Evolutionary conservation across 805 yeast species (phyloP), one percentile per base, ranked within the genome.

Genomic region (Metschnikowia cubensis): DNA sequence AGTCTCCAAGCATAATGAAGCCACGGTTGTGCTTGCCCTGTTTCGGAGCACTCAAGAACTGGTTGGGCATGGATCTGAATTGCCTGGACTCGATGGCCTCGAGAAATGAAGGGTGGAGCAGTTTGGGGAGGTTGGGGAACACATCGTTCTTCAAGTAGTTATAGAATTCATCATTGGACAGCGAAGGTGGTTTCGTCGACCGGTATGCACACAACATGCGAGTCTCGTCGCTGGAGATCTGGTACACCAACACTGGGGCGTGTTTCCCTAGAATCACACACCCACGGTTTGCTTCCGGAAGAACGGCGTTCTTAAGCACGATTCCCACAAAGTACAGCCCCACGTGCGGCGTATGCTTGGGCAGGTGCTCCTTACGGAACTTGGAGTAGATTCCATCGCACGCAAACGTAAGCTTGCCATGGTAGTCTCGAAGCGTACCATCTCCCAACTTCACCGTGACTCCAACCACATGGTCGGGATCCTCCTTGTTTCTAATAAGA

Each of bases 331-430:
- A 94, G 62, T 92, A 87, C 7, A 96, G 89, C 18, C 84, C 87
- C 18, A 88, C 79, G 0, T 66, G 59, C 11, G 98, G 95, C 20
- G 78, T 76, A 57, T 81, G 80, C 32, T 76, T 74, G n/a, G 76
- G 67, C 18, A 81, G 72, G 44, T 87, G 75, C 51, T 84, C 85
- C 65, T 82, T 87, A 65, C 99, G 80, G 74, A 92, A 89, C 67
- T 85, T 90, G 50, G 97, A 91, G 63, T 89, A 89, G 50, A 92
- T 91, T 52, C 99, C 99, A 68, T 94, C 99, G 63, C 96, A 89
- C 43, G 87, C 80, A 31, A 90, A 75, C 6, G 92, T 86, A 50
- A 90, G 63, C 49, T 82, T 80, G 3, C 86, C 88, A 18, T 68
- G 67, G 70, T 76, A 83, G 17, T 49, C 49, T 7, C 34, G 49